phyloP scores from a whole-genome alignment of 768 basidiomycete genomes.

The Clitopilus passeckerianus region DNA sequence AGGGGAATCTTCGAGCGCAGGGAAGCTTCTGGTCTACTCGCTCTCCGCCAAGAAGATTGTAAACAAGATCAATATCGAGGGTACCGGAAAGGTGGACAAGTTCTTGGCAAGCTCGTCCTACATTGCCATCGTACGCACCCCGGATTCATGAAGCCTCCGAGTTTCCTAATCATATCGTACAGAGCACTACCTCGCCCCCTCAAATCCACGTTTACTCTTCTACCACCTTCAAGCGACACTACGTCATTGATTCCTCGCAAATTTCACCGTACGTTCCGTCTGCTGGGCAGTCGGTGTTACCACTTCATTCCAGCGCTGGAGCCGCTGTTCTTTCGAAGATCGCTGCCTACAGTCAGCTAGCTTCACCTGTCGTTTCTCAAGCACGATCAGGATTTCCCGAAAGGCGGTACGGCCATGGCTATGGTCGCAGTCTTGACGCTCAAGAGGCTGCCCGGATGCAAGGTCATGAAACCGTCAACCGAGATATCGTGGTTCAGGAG shows the following conservation, averaged over 20 bases:
- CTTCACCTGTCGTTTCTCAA: not conserved
- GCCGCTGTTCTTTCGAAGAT: not conserved
- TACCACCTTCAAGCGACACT: not conserved
- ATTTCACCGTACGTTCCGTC: not conserved
- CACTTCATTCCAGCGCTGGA: not conserved
- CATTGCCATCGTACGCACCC: not conserved
- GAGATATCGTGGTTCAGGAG: not conserved
- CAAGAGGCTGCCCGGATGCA: not conserved
- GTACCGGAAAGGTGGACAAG: not conserved
- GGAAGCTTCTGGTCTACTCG: not conserved
- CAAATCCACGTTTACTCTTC: not conserved
- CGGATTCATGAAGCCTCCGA: not conserved
- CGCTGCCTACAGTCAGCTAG: not conserved
- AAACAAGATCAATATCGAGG: not conserved
- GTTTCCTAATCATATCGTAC: not conserved
- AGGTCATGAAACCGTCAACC: not conserved
- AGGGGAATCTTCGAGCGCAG: not conserved
- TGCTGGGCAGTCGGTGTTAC: not conserved
- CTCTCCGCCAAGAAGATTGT: not conserved
- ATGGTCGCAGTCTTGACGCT: constrained; percentile 6
- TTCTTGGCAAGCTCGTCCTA: not conserved
- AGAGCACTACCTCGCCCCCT: not conserved
- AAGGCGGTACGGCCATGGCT: constrained; percentile 8
- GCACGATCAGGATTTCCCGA: not conserved
- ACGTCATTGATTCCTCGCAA: not conserved